phyloP scores from a whole-genome alignment of 306 rosid genomes.

The Cicer yamashitae region DNA sequence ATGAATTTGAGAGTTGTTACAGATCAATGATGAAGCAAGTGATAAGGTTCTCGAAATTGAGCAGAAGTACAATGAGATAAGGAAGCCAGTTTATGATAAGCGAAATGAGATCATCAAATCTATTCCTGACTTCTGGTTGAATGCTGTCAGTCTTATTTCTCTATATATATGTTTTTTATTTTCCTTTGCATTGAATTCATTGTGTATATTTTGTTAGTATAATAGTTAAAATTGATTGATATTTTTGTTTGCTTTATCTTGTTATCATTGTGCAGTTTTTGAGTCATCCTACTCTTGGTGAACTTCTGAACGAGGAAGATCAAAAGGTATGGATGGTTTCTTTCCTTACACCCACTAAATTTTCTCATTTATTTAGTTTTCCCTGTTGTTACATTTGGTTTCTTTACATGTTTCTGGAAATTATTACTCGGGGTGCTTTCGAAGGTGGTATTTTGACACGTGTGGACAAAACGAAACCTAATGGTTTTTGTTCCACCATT shows the following conservation, averaged over 20 bases:
- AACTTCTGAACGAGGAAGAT: conserved; percentile 28
- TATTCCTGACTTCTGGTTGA: conserved; percentile 92
- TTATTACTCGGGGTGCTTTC: background rate
- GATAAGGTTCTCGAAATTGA: conserved; percentile 89
- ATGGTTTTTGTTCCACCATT: background rate
- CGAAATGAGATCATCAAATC: conserved; percentile 79
- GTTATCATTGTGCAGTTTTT: conserved; percentile 25
- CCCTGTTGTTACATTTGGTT: background rate
- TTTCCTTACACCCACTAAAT: background rate
- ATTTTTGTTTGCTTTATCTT: conserved; percentile 5
- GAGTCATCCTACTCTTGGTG: conserved; percentile 23
- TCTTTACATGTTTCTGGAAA: background rate
- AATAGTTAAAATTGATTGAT: background rate
- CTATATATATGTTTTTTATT: background rate
- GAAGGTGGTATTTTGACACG: background rate
- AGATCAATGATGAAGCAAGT: conserved; percentile 93
- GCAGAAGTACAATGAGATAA: conserved; percentile 83
- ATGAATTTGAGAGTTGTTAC: background rate
- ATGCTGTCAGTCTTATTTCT: conserved; percentile 66
- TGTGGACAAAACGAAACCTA: background rate
- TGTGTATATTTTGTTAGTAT: background rate
- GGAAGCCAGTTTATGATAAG: conserved; percentile 80
- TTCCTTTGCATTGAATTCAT: background rate
- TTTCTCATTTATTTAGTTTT: background rate
- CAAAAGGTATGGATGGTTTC: background rate